phyloP scores from a whole-genome alignment of 2,329 filamentous ascomycete genomes.

The Scedosporium dehoogii region DNA sequence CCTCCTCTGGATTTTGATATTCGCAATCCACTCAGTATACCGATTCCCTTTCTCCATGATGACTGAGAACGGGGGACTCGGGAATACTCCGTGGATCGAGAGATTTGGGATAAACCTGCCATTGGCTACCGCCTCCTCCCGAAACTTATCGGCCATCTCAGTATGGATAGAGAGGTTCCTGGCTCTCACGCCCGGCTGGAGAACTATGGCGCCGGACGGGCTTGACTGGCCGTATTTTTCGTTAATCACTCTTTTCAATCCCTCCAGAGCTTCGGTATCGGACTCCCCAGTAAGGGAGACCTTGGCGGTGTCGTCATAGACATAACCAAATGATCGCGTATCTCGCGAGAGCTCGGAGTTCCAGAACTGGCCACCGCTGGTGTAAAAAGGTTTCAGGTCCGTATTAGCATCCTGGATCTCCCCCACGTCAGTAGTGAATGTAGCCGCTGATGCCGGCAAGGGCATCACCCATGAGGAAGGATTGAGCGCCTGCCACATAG shows the following conservation, averaged over 20 bases:
- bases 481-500: conserved; percentile 69
- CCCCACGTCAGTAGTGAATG: conserved; percentile 49
- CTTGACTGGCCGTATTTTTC: conserved; percentile 26
- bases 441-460: conserved; percentile 41
- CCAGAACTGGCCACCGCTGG: conserved; percentile 49
- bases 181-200: not conserved
- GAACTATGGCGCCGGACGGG: conserved; percentile 12
- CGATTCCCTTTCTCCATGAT: conserved; percentile 25
- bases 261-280: conserved; percentile 25
- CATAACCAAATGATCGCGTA: conserved; percentile 58
- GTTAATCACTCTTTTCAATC: conserved; percentile 47
- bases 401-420: conserved; percentile 44
- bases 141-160: conserved; percentile 2
- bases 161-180: not conserved
- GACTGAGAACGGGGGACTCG: conserved; percentile 14
- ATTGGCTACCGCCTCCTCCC: conserved; percentile 9
- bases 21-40: conserved; percentile 59
- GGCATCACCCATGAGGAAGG: conserved; percentile 56
- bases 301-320: conserved; percentile 52
- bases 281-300: conserved; percentile 19
- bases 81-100: conserved; percentile 7
- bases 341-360: conserved; percentile 52
- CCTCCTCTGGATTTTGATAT: conserved; percentile 51
- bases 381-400: conserved; percentile 58
- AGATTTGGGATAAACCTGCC: conserved; percentile 8